Evolutionary conservation across 306 rosid species (phyloP), one percentile per base, ranked within the genome.

Genomic region (Quercus mongolica): DNA sequence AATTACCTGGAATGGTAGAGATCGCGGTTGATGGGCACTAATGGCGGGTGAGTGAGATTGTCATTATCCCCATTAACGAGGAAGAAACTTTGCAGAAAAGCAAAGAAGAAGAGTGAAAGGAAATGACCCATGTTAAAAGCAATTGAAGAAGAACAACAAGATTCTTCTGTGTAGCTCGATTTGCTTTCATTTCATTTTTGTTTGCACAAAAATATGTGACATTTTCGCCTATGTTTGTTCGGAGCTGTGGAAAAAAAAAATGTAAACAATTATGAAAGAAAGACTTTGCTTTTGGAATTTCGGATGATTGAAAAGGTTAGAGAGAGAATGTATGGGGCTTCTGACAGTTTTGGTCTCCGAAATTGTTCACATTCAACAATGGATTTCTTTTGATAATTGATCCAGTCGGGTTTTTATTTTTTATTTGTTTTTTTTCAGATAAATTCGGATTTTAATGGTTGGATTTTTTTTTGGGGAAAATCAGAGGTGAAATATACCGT

Each of bases 1-100:
- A 77, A 46, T 77, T 38, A 88, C 99, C 98, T 89, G 82, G 97
- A 96, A 85, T 89, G 98, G 78, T 93, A 96, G 80, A 96, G 96
- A 90, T 96, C 94, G 84, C 83, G 90, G 73, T 96, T 84, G 82
- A 96, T 89, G 56, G 86, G 88, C 35, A 88, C 84, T 46, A 78
- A 18, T 74, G 85, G 65, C 69, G 72, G 35, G 15, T 46, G 68
- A 52, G 78, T 57, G 79, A 71, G 82, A 87, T 83, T 86, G 73
- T 79, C 31, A 52, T 76, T 10, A 14, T 83, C 61, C 78, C 84
- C 94, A 83, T 87, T 17, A 46, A 83, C 93, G 76, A 75, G 59
- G 56, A 77, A 55, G 63, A 84, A 77, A 87, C 78, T 59, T 83
- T 23, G 89, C 20, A 84, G 83, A 79, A 61, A 90, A 67, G 80